Evolutionary conservation across 371 early-diverging fungal genomes (phyloP), one percentile per base, ranked within the genome.

Genomic region (Syncephalastrum sp.): DNA sequence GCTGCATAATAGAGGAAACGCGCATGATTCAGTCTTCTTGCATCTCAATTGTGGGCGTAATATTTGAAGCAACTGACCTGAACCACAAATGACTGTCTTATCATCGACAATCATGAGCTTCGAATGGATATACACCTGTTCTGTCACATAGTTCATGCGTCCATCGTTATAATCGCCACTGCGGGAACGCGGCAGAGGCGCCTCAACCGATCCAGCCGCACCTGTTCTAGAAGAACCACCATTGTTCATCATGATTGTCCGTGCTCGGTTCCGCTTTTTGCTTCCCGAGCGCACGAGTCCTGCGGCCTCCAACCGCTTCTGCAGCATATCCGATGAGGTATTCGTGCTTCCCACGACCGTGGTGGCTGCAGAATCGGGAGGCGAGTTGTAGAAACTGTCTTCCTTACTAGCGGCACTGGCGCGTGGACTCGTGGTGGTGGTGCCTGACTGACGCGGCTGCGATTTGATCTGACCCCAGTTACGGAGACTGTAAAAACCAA

Each of bases 51-150:
- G 21, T 21, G 38, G 38, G 38, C 10, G 10, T 33, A 33, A 33
- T 33, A 3, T 12, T 10, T 8, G 1, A 33, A 12, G 38, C 38
- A 33, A 21, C 33, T 54, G 69, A 79, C 82, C 82, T 46, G 83
- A 83, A 4, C 83, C 83, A 44, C 78, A 78, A 5, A 95, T 72
- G 3, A 86, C 88, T 17, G 67, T 74, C 21, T 67, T 75, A 59
- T 91, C 93, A 69, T 95, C 95, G 10, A 88, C 86, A 59, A 95
- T 92, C 81, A 94, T 78, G 33, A 93, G 63, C 60, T 95, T 95
- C 16, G 89, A 82, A 68, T 95, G 95, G 46, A 94, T 84, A 67
- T 95, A 94, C 41, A 93, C 78, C 53, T 88, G 84, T 59, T 94
- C 93, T 0, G 90, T 89, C 0, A 89, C 83, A 65, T 65, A 79